Evolutionary conservation across 169 alveolate species (phyloP), one percentile per base, ranked within the genome.

Genomic region (Cyclospora cayetanensis): DNA sequence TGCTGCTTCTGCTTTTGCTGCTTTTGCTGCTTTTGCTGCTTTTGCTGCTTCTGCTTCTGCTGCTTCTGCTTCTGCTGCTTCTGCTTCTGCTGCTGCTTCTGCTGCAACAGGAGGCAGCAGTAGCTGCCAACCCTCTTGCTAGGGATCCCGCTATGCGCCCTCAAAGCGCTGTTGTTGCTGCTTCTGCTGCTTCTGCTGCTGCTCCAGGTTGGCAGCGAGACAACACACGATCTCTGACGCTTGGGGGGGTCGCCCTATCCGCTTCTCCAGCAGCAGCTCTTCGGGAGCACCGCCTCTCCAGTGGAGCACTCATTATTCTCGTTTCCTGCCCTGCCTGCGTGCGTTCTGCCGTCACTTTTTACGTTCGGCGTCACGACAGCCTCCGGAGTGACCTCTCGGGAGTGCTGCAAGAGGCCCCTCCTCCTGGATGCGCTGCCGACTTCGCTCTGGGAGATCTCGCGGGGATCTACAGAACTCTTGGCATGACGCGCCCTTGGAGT

Each of bases 201-300:
- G 82, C 52, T 68, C 52, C 82, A 68, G 82, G 82, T 22, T 50
- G 46, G 27, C 82, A 68, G 52, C 46, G 82, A 27, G 82, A 68
- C 5, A 22, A 5, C 31, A 50, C 20, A 2, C 25, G 3, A 1
- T 50, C 52, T 22, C 25, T 34, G 29, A 5, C 82, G 1, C 1
- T 68, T 0, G 0, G 22, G 2, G 39, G 82, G 5, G 82, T 68
- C 15, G 27, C 82, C 25, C 18, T 34, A 1, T 1, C 82, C 0
- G 53, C 50, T 3, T 35, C 39, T 68, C 50, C 52, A 29, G 82
- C 82, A 20, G 46, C 41, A 31, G 7, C 82, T 1, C 18, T 68
- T 2, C 82, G 52, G 46, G 34, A 34, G 52, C 52, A 68, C 35
- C 4, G 1, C 31, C 52, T 68, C 1, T 0, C 9, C 5, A 34